Base-by-base conservation (phyloP, 371 early-diverging fungal species). In the Rhizopus arrhizus region DNA sequence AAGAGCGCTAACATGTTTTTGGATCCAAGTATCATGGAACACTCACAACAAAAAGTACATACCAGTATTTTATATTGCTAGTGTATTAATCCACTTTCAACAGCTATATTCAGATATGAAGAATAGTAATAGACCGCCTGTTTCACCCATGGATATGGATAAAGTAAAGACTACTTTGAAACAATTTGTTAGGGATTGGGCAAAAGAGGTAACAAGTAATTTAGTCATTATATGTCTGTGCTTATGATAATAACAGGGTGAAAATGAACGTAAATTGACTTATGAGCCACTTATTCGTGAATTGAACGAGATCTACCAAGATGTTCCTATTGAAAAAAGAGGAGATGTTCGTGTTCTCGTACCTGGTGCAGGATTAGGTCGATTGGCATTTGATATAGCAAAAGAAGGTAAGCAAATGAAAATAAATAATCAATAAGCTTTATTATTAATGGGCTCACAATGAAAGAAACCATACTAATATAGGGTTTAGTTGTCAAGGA, bases 141-240 rank as follows among this genome's bases (percentile, higher is more conserved):
- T 87, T 10, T 70, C 85, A 3, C 85, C 89, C 31, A 70, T 69
- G 53, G 91, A 95, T 58, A 90, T 95, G 89, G 95, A 94, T 70
- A 92, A 91, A 77, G 88, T 95, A 5, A 83, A 89, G 33, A 89
- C 88, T 58, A 95, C 95, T 1, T 70, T 97, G 56, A 89, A 91
- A 64, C 95, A 94, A 69, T 91, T 96, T 80, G 94, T 94, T 32
- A 81, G 98, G 38, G 98, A 97, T 68, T 97, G 98, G 98, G 80
- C 91, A 13, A 53, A 59, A 43, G 60, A 59, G 54, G 57, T 63
- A 56, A 16, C 29, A 34, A 33, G 9, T 4, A 38, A 33, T 34
- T 4, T 28, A 8, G 7, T 34, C 8, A 42, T 33, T 22, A 5
- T 32, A 29, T 4, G 15, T 32, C 28, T 38, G 15, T 38, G 4